Conservation (phyloP, 2,329 filamentous ascomycete species). For the Leptographium lundbergii region DNA sequence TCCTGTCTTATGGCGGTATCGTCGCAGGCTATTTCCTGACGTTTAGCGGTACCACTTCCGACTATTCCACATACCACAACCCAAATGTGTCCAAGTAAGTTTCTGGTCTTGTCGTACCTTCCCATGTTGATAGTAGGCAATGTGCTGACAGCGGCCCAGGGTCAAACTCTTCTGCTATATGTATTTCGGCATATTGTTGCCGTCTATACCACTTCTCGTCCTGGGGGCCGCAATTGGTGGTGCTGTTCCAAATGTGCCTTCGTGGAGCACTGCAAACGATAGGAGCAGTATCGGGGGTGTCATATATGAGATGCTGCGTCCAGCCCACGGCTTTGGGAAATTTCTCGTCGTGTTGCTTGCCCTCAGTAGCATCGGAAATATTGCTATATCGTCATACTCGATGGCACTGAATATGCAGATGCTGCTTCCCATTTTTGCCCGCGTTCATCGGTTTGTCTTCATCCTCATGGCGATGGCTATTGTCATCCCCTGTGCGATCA, state of each 20-base stretch:
- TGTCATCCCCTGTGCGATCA: conserved; percentile 45
- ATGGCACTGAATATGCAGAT: conserved; percentile 35
- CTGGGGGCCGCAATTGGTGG: conserved; percentile 37
- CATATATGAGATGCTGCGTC: conserved; percentile 31
- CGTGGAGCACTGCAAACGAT: conserved; percentile 29
- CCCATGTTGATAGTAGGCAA: neutral
- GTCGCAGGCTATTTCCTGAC: conserved; percentile 41
- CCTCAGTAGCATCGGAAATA: conserved; percentile 31
- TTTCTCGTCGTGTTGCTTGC: conserved; percentile 34
- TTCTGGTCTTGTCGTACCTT: neutral
- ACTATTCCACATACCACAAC: conserved; percentile 44
- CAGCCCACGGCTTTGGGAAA: conserved; percentile 32
- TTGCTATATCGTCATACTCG: conserved; percentile 24
- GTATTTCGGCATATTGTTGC: conserved; percentile 37
- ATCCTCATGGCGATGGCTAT: conserved; percentile 44
- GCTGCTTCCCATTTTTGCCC: conserved; percentile 40
- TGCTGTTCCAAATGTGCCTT: conserved; percentile 29
- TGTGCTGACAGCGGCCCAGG: conserved; percentile 14
- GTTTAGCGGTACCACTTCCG: conserved; percentile 42
- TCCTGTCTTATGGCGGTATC: conserved; percentile 32
- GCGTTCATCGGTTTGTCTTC: conserved; percentile 44
- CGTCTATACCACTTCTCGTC: conserved; percentile 36
- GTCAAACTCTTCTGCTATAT: conserved; percentile 32
- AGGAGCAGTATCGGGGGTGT: conserved; percentile 30
- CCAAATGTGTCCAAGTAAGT: conserved; percentile 28